Percentiles rank a stretch among this genome's conserved stretches.
Conservation (phyloP, 352 stramenopile genomes). For the Blastocystis sp. region DNA sequence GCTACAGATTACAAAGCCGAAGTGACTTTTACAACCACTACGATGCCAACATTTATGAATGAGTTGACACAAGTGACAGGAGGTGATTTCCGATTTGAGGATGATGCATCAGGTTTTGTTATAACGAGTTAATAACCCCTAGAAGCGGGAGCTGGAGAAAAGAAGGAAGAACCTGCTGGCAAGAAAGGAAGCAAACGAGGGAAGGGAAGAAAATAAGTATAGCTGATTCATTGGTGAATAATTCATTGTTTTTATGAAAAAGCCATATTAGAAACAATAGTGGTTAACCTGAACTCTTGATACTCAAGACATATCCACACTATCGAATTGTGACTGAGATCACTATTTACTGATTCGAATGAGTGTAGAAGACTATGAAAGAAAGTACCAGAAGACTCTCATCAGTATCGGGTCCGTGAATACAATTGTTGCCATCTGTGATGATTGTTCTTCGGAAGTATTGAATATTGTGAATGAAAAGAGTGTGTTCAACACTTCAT, state of each 20-base stretch:
- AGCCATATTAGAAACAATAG: no score
- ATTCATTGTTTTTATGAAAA: not conserved
- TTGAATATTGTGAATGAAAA: not conserved
- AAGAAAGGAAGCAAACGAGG: slow-evolving; percentile 46
- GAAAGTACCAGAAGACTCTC: no score
- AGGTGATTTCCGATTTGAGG: slow-evolving; percentile 27
- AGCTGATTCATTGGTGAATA: not conserved
- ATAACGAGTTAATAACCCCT: not conserved
- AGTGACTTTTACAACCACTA: slow-evolving; percentile 35
- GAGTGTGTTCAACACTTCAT: not conserved
- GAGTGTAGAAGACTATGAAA: no score
- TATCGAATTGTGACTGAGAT: no score
- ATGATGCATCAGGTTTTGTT: not conserved
- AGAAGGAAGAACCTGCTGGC: not conserved
- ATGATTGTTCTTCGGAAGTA: not conserved
- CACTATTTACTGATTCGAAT: no score
- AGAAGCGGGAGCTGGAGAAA: not conserved
- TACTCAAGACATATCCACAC: no score
- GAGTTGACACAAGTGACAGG: slow-evolving; percentile 3
- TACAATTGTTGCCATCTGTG: not conserved
- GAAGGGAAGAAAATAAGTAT: slow-evolving; percentile 4
- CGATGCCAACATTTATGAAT: slow-evolving; percentile 47
- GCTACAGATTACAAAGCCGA: slow-evolving; percentile 13
- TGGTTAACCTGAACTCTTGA: no score
- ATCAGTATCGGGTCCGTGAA: not conserved